phyloP scores from a whole-genome alignment of 768 basidiomycete genomes.

The Leccinum longicurvipes region DNA sequence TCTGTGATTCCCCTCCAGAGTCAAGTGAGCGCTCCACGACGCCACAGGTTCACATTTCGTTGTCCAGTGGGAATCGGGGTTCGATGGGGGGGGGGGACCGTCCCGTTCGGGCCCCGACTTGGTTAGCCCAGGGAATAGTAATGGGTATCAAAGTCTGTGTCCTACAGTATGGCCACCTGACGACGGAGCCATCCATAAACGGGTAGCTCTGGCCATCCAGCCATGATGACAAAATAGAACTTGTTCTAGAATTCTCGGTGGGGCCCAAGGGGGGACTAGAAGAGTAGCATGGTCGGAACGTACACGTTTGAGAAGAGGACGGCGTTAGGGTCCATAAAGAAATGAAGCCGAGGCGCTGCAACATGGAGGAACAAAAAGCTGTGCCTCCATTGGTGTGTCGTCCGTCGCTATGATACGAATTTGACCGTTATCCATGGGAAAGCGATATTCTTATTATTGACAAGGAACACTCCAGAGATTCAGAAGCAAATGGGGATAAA shows the following conservation, averaged over 20 bases:
- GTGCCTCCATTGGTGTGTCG: conserved; percentile 1
- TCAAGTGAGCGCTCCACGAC: conserved; percentile 13
- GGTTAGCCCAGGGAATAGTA: not conserved
- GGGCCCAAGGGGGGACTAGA: not conserved
- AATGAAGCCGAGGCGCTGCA: conserved; percentile 6
- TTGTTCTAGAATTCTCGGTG: conserved; percentile 5
- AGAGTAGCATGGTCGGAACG: conserved; percentile 6
- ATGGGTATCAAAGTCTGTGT: conserved; percentile 7
- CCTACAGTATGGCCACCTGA: conserved; percentile 4
- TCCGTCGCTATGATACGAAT: conserved; percentile 23
- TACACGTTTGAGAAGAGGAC: conserved; percentile 11
- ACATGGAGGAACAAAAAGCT: not conserved
- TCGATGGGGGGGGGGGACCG: not conserved
- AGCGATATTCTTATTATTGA: conserved; percentile 10
- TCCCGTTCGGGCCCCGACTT: not conserved
- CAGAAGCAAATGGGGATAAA: conserved; percentile 17
- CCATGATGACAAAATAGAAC: conserved; percentile 5
- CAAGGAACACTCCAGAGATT: conserved; percentile 9
- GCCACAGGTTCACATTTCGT: conserved; percentile 22
- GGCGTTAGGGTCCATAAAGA: conserved; percentile 9
- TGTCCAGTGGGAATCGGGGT: not conserved
- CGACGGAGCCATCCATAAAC: conserved; percentile 14
- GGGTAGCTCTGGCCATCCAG: conserved; percentile 15
- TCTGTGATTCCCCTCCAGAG: conserved; percentile 6
- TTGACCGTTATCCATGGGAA: conserved; percentile 28